Percentiles rank a stretch among this genome's conserved stretches.
Conservation (phyloP, 352 stramenopile species). For the Pythium inflatum region DNA sequence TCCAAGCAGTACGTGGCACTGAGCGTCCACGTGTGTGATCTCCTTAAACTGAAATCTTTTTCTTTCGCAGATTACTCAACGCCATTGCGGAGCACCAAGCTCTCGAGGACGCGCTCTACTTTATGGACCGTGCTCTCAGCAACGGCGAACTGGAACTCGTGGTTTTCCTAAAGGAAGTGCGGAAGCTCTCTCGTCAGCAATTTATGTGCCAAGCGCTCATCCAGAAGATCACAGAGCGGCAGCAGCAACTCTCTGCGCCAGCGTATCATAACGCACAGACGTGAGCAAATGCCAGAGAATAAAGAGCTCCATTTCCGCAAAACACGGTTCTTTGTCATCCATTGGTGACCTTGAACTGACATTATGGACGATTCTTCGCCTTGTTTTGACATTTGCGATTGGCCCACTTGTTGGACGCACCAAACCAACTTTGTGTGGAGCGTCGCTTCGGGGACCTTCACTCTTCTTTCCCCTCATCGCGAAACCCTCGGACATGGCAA, state of each 20-base stretch:
- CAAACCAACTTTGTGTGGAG: neutral
- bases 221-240: constrained; percentile 84
- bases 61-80: constrained; percentile 56
- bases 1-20: constrained; percentile 80
- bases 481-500: constrained; percentile 10
- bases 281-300: constrained; percentile 14
- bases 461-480: neutral
- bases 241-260: constrained; percentile 65
- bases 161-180: constrained; percentile 89
- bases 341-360: too few species aligned
- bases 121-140: constrained; percentile 88
- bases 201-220: constrained; percentile 89
- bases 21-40: too few species aligned
- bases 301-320: constrained; percentile 9
- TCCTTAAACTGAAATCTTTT: too few species aligned
- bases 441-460: constrained; percentile 9
- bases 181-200: constrained; percentile 89
- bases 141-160: constrained; percentile 87
- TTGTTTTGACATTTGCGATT: too few species aligned
- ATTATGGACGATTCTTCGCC: too few species aligned
- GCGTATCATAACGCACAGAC: constrained; percentile 53
- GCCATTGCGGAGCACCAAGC: constrained; percentile 86
- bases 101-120: constrained; percentile 92
- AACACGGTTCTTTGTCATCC: too few species aligned
- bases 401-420: too few species aligned